Evolutionary conservation across 345 rosid genomes (phyloP), one percentile per base, ranked within the genome.

Genomic region (Camelina sativa): DNA sequence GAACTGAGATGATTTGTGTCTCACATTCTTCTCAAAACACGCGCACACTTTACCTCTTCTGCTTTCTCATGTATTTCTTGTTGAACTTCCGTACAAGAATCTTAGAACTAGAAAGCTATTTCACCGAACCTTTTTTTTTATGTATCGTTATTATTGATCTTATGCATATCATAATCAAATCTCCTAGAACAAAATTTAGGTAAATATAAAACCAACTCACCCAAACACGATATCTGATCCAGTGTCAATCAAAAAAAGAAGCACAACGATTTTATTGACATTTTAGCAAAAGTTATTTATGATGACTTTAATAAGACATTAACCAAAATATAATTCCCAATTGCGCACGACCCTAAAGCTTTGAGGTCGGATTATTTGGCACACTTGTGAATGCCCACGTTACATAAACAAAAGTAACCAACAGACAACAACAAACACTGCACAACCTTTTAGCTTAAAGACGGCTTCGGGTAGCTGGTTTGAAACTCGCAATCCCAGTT

Each of bases 401-500:
- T 37, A 58, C 72, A 66, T 48, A 23, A 50, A 6, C 50, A 65
- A 22, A 15, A 11, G 38, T 16, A 55, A 56, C 62, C 37, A 55
- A 53, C 23, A 61, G n/a, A 75, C 38, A 69, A 61, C 62, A 75
- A 61, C 64, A 61, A 41, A 32, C 50, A 75, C 56, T 60, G 11
- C 69, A 68, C 60, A 60, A 10, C 38, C 65, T 37, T 37, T 59
- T 5, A 50, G 32, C 52, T 73, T 77, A 94, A 44, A 95, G 80
- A 67, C 98, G 98, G 88, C 94, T 95, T 19, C 72, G 85, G 19
- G 76, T n/a, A 57, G 85, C 81, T 7, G 99, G 90, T 78, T 88
- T 95, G 81, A 95, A 88, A 82, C 92, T 89, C 16, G 98, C 94
- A 48, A 90, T 13, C 50, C 99, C 98, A 0, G 98, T 92, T 43